Evolutionary conservation across 768 basidiomycete species (phyloP), one percentile per base, ranked within the genome.

Genomic region (Rhizopogon vinicolor): DNA sequence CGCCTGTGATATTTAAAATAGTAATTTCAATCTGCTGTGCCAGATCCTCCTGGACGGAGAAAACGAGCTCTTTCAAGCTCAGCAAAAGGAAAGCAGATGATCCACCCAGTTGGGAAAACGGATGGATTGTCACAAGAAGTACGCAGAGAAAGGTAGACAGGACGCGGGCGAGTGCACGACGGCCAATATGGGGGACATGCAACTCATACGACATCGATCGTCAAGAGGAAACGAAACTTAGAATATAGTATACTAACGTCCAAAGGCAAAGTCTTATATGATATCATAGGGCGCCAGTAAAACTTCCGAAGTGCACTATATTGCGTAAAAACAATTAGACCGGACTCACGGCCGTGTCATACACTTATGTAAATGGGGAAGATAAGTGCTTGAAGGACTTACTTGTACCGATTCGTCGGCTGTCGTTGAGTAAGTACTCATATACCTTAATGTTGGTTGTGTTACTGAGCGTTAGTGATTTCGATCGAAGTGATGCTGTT

Each of bases 21-120:
- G 74, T 75, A 1, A 67, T 66, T 61, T 79, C 79, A 4, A 80
- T 59, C 61, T 80, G 77, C 58, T 80, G 76, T 0, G 78, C 74
- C 10, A 81, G 67, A 58, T 68, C 75, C 41, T 76, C 73, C 58
- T 81, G 76, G 2, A 75, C 72, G 19, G 73, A 72, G 59, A 81
- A 80, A 49, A 78, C 71, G 8, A 78, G 71, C 53, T 80, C 80
- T 52, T 79, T 77, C 40, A 80, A 58, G 5, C 71, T 69, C 10
- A 72, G 52, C 10, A 66, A 63, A 6, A 78, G 67, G 61, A 75
- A 79, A 16, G 75, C 76, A 28, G 60, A 69, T 3, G 53, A 44
- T 5, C 77, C 75, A 7, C 77, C 78, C 18, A 70, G 63, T 31
- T 53, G 62, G 16, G 77, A 74, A 56, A 77, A 73, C 0, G 76